Conservation (phyloP, 2,329 filamentous ascomycete genomes). For the Diplocarpon rosae region DNA sequence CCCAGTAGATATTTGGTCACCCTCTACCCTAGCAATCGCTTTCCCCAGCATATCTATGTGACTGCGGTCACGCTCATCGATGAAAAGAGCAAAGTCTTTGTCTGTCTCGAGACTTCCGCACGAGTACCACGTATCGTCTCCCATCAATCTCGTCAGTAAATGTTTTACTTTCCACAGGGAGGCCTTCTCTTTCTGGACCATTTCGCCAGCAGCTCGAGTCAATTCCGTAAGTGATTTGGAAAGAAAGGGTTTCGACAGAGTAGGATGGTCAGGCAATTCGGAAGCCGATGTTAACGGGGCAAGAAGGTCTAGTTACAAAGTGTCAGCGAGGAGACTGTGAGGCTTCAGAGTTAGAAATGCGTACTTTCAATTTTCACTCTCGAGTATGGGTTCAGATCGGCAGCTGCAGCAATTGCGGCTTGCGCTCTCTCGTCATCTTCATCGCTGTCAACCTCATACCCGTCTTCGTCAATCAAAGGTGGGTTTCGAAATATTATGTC, state of each 20-base stretch:
- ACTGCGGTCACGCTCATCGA: constrained; percentile 22
- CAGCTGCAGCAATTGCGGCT: constrained; percentile 49
- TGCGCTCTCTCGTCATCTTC: constrained; percentile 54
- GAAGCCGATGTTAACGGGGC: constrained; percentile 65
- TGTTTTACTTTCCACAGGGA: constrained; percentile 66
- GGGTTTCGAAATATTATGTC: constrained; percentile 67
- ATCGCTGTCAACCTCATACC: constrained; percentile 63
- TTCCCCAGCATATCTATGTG: constrained; percentile 16
- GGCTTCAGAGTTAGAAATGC: constrained; percentile 24
- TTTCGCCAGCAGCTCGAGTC: constrained; percentile 54
- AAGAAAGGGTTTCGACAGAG: constrained; percentile 62
- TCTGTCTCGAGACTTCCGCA: constrained; percentile 46
- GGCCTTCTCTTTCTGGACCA: constrained; percentile 64
- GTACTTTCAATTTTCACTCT: constrained; percentile 60
- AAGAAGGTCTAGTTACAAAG: constrained; percentile 47
- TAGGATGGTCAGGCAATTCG: constrained; percentile 64
- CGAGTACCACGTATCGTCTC: constrained; percentile 60
- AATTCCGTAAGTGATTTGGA: constrained; percentile 64
- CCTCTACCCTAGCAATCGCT: constrained; percentile 15
- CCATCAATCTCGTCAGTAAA: constrained; percentile 60
- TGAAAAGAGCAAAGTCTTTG: constrained; percentile 43
- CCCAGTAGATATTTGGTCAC: constrained; percentile 20
- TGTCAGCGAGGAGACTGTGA: not conserved
- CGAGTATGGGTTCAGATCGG: constrained; percentile 64
- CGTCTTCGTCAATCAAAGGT: constrained; percentile 63